A percentile compares a stretch with the other conserved stretches of the same genome.
Evolutionary conservation across 371 early-diverging fungal species (phyloP).

Genomic region (Mortierella sp.): DNA sequence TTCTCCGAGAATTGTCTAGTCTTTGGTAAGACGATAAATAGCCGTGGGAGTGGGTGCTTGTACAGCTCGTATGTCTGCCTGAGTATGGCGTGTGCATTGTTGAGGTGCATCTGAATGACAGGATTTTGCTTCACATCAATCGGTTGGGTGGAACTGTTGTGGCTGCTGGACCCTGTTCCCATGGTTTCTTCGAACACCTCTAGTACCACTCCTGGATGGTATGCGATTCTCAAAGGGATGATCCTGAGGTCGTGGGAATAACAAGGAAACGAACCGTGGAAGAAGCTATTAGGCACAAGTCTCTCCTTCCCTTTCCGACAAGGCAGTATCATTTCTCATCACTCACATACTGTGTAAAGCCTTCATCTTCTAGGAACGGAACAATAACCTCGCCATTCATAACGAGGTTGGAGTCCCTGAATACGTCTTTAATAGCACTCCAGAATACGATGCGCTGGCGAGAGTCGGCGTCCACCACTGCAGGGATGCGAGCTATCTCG

Average conservation of each 20-base stretch:
- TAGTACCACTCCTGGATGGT: no score
- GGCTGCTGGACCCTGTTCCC: no score
- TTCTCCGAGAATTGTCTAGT: not conserved
- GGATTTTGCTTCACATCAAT: not conserved
- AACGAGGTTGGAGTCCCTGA: conserved; percentile 2
- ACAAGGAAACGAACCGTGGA: no score
- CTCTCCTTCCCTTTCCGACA: no score
- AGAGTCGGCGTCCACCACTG: not conserved
- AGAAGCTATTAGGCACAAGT: not conserved
- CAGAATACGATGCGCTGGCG: conserved; percentile 13
- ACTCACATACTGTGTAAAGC: not conserved
- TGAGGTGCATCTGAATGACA: not conserved
- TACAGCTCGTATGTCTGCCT: not conserved
- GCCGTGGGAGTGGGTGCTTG: not conserved
- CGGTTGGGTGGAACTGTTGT: no score
- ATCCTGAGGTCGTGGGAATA: no score
- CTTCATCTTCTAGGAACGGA: conserved; percentile 6
- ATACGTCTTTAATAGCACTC: conserved; percentile 13
- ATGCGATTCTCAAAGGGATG: no score
- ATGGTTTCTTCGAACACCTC: no score
- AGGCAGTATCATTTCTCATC: no score
- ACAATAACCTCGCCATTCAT: not conserved
- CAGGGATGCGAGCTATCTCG: not conserved
- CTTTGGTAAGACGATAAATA: conserved; percentile 6
- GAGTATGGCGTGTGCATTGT: not conserved